Conservation (phyloP, 345 rosid species). For the Populus davidiana region DNA sequence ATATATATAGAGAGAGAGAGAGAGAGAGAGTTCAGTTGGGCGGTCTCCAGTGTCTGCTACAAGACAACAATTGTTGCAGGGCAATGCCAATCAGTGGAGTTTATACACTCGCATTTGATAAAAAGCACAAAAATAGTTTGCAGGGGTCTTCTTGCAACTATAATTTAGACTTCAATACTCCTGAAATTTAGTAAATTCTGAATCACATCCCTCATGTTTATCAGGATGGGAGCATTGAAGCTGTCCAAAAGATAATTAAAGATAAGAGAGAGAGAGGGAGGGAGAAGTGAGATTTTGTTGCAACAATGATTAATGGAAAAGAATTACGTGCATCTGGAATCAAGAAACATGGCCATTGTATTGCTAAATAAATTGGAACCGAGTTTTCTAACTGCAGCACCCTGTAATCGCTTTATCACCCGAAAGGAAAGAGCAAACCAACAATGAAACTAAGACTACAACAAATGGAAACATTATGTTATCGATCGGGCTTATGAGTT, state of each 20-base stretch:
- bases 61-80: not conserved
- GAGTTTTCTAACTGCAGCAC: slow-evolving; percentile 7
- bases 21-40: no score
- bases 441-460: not conserved
- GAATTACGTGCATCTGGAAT: slow-evolving; percentile 4
- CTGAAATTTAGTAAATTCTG: not conserved
- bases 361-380: slow-evolving; percentile 12
- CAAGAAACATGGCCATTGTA: slow-evolving; percentile 11
- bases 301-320: not conserved
- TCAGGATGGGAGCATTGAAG: not conserved
- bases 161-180: not conserved
- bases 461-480: not conserved
- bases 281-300: not conserved
- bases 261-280: not conserved
- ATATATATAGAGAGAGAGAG: no score
- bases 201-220: not conserved
- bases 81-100: not conserved
- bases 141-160: not conserved
- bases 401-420: slow-evolving; percentile 19
- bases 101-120: not conserved
- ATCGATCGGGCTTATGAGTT: not conserved
- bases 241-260: not conserved
- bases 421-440: slow-evolving; percentile 12
- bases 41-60: no score
- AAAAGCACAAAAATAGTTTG: not conserved